Base-by-base conservation (phyloP, 1,284 basidiomycete genomes). In the Cutaneotrichosporon cyanovorans region DNA sequence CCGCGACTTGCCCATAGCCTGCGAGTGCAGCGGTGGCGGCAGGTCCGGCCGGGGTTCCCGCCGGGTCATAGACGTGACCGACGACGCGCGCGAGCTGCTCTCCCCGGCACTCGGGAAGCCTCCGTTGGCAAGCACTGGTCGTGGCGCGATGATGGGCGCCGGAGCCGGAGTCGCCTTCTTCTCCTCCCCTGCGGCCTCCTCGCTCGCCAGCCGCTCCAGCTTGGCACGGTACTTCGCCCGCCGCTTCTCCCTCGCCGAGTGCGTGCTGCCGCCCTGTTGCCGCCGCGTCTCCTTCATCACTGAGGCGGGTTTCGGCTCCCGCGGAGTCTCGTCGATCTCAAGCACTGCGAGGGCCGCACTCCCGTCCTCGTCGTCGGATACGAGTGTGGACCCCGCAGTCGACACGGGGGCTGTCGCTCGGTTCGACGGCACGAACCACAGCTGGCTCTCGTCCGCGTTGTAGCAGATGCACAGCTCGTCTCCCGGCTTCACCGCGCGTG, bases 381-480 rank as follows among this genome's bases (percentile, higher is more conserved):
- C 38, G 33, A 25, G 16, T 5, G 31, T 40, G 37, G 37, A 37
- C 33, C 30, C 41, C n/a, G 46, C 18, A 25, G 44, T 18, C 15
- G 42, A 21, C n/a, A n/a, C n/a, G n/a, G n/a, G n/a, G 14, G 35
- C 22, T 22, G 34, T 28, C 36, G 16, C 15, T n/a, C 35, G 25
- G 15, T 41, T 45, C 1, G 22, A 45, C 10, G 66, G 65, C 3
- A 58, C 50, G 46, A 69, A 72, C 67, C 69, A 70, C 33, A 73
- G 46, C 52, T 71, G 71, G 21, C 55, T 57, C 49, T 72, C 68
- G 46, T 72, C 68, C 6, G 65, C 68, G 1, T 62, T 55, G 48
- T 68, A 72, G 50, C 65, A 67, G 40, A 71, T 69, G 42, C 61
- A 67, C 23, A 71, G 55, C 51, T 71, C 66, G 37, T 70, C 68